Conservation (phyloP, 805 yeast genomes). For the Monosporozyma servazzii region DNA sequence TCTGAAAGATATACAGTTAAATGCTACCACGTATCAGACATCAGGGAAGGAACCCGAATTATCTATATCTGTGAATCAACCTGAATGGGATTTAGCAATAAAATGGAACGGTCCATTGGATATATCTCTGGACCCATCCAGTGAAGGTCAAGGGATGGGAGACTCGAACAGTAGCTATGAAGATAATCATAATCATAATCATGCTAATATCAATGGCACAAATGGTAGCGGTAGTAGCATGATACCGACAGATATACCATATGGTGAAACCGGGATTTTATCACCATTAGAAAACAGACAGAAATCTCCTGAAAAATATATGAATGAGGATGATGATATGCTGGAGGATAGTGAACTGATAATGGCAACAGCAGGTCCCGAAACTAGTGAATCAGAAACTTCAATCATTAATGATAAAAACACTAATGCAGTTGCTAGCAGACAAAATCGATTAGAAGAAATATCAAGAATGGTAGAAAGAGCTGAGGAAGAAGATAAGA, state of each 20-base stretch:
- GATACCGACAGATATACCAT: not conserved
- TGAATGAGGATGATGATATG: not conserved
- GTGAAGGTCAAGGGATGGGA: not conserved
- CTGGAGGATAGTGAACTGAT: not conserved
- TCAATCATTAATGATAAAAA: not conserved
- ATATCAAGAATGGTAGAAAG: constrained; percentile 18
- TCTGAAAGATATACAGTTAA: constrained; percentile 41
- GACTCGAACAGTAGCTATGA: not conserved
- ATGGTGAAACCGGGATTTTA: not conserved
- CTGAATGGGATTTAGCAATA: constrained; percentile 28
- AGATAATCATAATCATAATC: not conserved
- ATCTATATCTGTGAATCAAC: constrained; percentile 23
- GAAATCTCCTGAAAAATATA: not conserved
- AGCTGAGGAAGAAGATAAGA: constrained; percentile 15
- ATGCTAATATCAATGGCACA: not conserved
- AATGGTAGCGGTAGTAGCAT: not conserved
- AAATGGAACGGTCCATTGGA: constrained; percentile 30
- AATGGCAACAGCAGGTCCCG: not conserved
- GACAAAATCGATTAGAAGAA: constrained; percentile 7
- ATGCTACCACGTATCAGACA: constrained; percentile 27
- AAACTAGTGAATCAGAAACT: not conserved
- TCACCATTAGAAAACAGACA: not conserved
- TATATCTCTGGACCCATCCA: constrained; percentile 12
- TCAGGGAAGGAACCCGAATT: constrained; percentile 8
- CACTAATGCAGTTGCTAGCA: not conserved